phyloP scores from a whole-genome alignment of 331 rosid genomes.

The Malus hybrid region DNA sequence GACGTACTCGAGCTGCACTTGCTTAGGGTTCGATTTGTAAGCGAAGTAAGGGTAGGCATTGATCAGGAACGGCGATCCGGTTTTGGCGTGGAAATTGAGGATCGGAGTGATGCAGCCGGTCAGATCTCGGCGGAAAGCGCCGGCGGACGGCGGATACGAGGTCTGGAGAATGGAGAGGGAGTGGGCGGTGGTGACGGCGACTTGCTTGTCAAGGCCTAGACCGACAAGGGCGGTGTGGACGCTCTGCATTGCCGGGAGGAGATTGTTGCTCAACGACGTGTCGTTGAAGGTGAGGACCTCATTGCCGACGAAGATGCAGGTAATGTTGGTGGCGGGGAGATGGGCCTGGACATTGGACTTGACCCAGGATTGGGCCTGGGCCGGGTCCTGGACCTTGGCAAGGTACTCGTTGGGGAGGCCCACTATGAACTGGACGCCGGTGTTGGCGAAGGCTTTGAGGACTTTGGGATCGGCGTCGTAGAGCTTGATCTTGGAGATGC shows the following conservation, averaged over 20 bases:
- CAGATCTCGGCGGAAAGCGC: slow-evolving; percentile 69
- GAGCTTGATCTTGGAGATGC: slow-evolving; percentile 78
- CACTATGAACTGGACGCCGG: slow-evolving; percentile 68
- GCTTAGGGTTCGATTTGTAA: slow-evolving; percentile 69
- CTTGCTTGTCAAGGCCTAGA: slow-evolving; percentile 57
- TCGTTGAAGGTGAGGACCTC: slow-evolving; percentile 89
- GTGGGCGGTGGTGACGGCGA: slow-evolving; percentile 79
- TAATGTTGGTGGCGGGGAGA: slow-evolving; percentile 71
- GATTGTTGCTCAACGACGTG: slow-evolving; percentile 38
- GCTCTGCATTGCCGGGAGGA: slow-evolving; percentile 87
- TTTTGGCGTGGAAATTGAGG: slow-evolving; percentile 61
- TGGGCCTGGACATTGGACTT: slow-evolving; percentile 61
- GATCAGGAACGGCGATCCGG: slow-evolving; percentile 83
- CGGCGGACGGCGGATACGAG: slow-evolving; percentile 83
- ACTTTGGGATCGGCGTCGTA: slow-evolving; percentile 86
- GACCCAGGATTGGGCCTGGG: slow-evolving; percentile 63
- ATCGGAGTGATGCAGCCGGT: slow-evolving; percentile 46
- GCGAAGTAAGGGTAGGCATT: slow-evolving; percentile 97
- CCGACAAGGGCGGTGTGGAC: slow-evolving; percentile 62
- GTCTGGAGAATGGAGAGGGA: slow-evolving; percentile 64
- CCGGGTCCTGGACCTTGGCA: slow-evolving; percentile 53
- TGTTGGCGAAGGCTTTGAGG: slow-evolving; percentile 66
- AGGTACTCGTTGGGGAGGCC: slow-evolving; percentile 77
- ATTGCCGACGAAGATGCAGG: slow-evolving; percentile 84
- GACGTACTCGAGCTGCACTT: slow-evolving; percentile 60